These are phyloP conservation scores for Linum usitatissimum DNA, from an alignment of 345 rosid genomes.

Conservation along the genomic window DNA sequence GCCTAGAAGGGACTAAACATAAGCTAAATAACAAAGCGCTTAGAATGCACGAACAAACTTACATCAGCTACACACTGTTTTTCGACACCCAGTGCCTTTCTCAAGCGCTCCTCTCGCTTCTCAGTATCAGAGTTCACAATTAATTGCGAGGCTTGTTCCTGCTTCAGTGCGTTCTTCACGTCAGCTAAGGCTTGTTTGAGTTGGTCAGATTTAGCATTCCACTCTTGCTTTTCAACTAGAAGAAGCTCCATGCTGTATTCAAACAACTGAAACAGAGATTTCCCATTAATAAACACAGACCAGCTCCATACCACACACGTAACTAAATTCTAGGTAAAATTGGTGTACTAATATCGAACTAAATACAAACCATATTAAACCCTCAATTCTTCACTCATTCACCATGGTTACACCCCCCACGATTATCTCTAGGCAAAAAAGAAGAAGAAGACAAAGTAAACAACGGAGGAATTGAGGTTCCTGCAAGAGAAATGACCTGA, in stretches of 20 bases:
- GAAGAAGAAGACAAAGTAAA: neutral
- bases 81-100: slow-evolving; percentile 85
- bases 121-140: slow-evolving; percentile 65
- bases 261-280: slow-evolving; percentile 47
- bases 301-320: too few species aligned
- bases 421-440: neutral
- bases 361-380: too few species aligned
- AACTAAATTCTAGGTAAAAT: too few species aligned
- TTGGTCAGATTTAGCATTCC: slow-evolving; percentile 60
- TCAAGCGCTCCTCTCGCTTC: slow-evolving; percentile 70
- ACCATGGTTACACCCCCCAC: too few species aligned
- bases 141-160: slow-evolving; percentile 65
- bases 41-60: slow-evolving; percentile 22
- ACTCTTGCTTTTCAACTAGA: slow-evolving; percentile 81
- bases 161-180: slow-evolving; percentile 47
- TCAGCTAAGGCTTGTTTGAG: slow-evolving; percentile 48
- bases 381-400: too few species aligned
- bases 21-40: too few species aligned
- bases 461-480: neutral
- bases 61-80: slow-evolving; percentile 89
- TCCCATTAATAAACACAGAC: neutral
- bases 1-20: neutral
- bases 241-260: slow-evolving; percentile 92
- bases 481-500: slow-evolving; percentile 40
- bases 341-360: too few species aligned